Base-by-base conservation (phyloP, 2,329 filamentous ascomycete species). In the Phaeoacremonium minimum region DNA sequence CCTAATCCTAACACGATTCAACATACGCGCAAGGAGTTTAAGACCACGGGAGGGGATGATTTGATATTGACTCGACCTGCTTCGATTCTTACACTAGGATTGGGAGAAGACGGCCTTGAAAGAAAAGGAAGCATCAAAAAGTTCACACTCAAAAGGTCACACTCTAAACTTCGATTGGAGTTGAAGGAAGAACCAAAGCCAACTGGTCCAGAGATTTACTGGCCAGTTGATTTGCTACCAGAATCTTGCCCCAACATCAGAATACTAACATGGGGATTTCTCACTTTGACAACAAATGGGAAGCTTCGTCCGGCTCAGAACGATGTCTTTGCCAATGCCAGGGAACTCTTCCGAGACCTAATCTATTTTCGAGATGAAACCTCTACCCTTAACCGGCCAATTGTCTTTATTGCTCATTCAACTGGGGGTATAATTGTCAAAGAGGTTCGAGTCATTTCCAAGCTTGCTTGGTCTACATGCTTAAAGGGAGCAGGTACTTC, bases 381-480 rank as follows among this genome's bases (percentile, higher is more conserved):
- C 9, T 42, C 42, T 2, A 39, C 37, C 1, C 37, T 15, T 1
- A 35, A 40, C 1, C 40, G 54, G 2, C 48, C 53, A 7, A 37
- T 60, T 6, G 38, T 58, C 2, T 51, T 58, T 9, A 41, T 60
- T 3, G 47, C 54, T 1, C 54, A 58, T 28, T 53, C 53, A 2
- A 51, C 55, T 0, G 56, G 56, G 1, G 55, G 55, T 9, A 31
- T 60, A 4, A 18, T 60, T 4, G 46, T 60, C 12, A 60, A 60
- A 33, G 55, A 60, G 48, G 55, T 58, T 16, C 13, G n/a, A 6
- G 26, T 13, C 17, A 15, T 7, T 4, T 15, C 18, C 13, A 18
- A 28, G 5, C 5, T 2, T 6, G 13, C n/a, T n/a, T n/a, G 11
- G 13, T 29, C 5, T 14, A 14, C 15, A 5, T 15, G 6, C 5